Evolutionary conservation across 2,329 filamentous ascomycete species (phyloP).

Genomic region (Ascochyta fabae): DNA sequence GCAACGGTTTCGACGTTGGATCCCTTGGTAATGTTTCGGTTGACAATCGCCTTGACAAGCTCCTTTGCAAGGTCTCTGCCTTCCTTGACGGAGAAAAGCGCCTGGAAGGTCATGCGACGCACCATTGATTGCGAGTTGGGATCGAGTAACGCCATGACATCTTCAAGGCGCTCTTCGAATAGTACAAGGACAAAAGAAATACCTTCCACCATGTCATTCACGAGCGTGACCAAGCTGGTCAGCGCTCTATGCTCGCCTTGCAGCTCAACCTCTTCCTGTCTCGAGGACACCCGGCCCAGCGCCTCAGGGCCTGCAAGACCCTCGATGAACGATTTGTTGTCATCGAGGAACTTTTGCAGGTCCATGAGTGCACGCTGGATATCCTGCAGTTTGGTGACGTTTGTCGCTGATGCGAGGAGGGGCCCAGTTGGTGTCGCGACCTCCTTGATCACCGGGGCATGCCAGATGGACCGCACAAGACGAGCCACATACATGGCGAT

Average conservation of each 20-base stretch:
- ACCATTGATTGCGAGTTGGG: constrained; percentile 71
- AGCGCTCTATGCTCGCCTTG: constrained; percentile 95
- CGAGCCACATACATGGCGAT: constrained; percentile 86
- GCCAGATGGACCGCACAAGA: constrained; percentile 90
- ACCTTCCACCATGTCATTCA: constrained; percentile 91
- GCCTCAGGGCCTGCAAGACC: constrained; percentile 91
- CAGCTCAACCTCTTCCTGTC: constrained; percentile 88
- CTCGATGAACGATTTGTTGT: constrained; percentile 91
- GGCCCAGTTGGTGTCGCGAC: constrained; percentile 63
- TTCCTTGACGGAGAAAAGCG: constrained; percentile 77
- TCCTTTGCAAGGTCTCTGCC: constrained; percentile 92
- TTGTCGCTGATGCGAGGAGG: constrained; percentile 70
- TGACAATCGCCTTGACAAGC: constrained; percentile 96
- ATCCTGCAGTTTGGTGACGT: constrained; percentile 70
- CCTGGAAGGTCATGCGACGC: constrained; percentile 81
- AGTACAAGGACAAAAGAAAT: constrained; percentile 95
- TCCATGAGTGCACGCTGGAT: constrained; percentile 83
- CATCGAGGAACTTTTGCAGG: constrained; percentile 79
- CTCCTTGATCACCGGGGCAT: constrained; percentile 71
- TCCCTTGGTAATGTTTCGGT: constrained; percentile 94
- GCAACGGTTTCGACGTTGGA: constrained; percentile 98
- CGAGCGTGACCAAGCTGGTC: constrained; percentile 81
- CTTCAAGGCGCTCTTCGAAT: constrained; percentile 90
- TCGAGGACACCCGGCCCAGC: constrained; percentile 75
- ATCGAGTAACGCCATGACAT: constrained; percentile 78